Percentiles rank a stretch among this genome's conserved stretches.
phyloP scores from a whole-genome alignment of 2,329 filamentous ascomycete species.

The Paecilomyces variotii region DNA sequence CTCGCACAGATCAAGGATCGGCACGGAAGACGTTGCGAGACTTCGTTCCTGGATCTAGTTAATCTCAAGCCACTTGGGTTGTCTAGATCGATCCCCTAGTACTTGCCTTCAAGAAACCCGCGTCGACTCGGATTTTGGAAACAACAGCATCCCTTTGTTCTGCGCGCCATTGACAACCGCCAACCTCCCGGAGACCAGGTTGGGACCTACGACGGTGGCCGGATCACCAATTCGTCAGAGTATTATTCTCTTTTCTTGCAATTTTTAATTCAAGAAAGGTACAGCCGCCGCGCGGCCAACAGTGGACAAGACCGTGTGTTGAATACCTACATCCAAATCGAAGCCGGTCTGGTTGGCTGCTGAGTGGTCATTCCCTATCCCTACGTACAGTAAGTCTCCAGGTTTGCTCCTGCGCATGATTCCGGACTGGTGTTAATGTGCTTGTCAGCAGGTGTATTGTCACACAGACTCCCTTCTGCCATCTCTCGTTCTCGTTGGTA shows the following conservation, averaged over 20 bases:
- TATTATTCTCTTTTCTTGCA: not conserved
- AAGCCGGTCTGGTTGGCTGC: not conserved
- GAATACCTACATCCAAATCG: not conserved
- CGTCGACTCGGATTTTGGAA: not conserved
- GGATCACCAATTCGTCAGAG: not conserved
- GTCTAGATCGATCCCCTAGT: not conserved
- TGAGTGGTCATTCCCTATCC: not conserved
- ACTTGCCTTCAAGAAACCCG: not conserved
- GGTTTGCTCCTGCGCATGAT: not conserved
- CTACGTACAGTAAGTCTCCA: constrained; percentile 1
- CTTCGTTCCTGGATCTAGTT: not conserved
- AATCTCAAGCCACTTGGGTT: not conserved
- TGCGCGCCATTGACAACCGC: not conserved
- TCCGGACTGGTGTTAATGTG: not conserved
- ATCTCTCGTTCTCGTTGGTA: not conserved
- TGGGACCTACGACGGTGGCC: not conserved
- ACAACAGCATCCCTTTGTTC: not conserved
- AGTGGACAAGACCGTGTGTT: not conserved
- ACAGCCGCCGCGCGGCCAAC: not conserved
- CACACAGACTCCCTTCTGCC: not conserved
- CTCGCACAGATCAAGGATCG: not conserved
- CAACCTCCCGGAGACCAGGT: not conserved
- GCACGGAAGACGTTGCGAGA: not conserved
- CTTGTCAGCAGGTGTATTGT: not conserved
- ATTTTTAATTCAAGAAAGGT: not conserved